Base-by-base conservation (phyloP, 2,329 filamentous ascomycete species). In the Fusarium transvaalense region DNA sequence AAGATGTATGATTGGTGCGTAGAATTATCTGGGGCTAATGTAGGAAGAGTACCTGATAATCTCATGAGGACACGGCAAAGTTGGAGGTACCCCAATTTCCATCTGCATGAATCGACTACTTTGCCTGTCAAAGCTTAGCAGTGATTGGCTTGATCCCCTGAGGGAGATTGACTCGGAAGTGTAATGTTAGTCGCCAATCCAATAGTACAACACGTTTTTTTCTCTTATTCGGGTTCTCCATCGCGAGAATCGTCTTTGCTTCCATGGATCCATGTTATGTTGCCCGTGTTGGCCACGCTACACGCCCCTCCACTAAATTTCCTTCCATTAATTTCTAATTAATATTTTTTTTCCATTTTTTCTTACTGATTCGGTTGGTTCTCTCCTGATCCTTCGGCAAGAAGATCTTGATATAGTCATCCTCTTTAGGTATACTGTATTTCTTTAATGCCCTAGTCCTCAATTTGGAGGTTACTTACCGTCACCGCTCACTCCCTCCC, bases 161-260 rank as follows among this genome's bases (percentile, higher is more conserved):
- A 56, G 46, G 46, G 61, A 69, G 51, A 72, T 53, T 72, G 42
- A 34, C 55, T 56, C 43, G 13, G 58, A 56, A 42, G 37, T n/a
- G n/a, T n/a, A n/a, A n/a, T n/a, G n/a, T n/a, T n/a, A n/a, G n/a
- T n/a, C n/a, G n/a, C n/a, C n/a, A n/a, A n/a, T n/a, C n/a, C n/a
- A n/a, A 73, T 73, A 56, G 71, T 42, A 74, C 67, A 72, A 73
- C 69, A 73, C 71, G 69, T 66, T 73, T 72, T 73, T 72, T 66
- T 73, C 71, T 74, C 69, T 71, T 71, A 71, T 72, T 71, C 63
- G 67, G 62, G 48, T 67, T 63, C 56, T 25, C 47, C 52, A 67
- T 72, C 58, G 21, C 57, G 65, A 67, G 51, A 63, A 63, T 45
- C 47, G 48, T 51, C 41, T 27, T 14, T 27, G 9, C 31, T 34